Conservation (phyloP, 192 early-diverging fungal species). For the Phycomyces blakesleeanus region DNA sequence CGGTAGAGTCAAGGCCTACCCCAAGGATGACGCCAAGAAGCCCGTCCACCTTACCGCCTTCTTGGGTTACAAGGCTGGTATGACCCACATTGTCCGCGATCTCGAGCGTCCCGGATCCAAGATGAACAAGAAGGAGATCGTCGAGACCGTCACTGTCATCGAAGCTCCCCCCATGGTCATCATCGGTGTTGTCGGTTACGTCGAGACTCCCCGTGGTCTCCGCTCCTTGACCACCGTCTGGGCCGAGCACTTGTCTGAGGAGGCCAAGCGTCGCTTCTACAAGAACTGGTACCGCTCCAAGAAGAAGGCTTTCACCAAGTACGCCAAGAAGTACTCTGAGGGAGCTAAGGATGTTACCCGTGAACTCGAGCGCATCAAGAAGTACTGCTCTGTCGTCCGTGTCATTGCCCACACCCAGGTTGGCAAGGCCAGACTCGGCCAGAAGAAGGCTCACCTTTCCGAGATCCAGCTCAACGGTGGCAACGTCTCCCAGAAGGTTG, state of each 20-base stretch:
- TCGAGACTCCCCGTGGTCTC: slow-evolving; percentile 97
- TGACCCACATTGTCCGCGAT: slow-evolving; percentile 99
- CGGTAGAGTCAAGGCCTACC: slow-evolving; percentile 98
- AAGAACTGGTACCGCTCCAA: slow-evolving; percentile 99
- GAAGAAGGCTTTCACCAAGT: slow-evolving; percentile 99
- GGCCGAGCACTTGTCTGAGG: slow-evolving; percentile 98
- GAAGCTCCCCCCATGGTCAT: slow-evolving; percentile 97
- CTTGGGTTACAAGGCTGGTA: slow-evolving; percentile 99
- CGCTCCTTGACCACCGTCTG: slow-evolving; percentile 98
- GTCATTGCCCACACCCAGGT: slow-evolving; percentile 98
- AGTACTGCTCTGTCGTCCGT: slow-evolving; percentile 98
- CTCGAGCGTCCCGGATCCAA: slow-evolving; percentile 98
- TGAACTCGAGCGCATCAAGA: slow-evolving; percentile 98
- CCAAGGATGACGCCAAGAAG: slow-evolving; percentile 93
- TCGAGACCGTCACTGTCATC: slow-evolving; percentile 97
- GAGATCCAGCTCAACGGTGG: slow-evolving; percentile 99
- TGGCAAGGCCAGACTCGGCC: slow-evolving; percentile 88
- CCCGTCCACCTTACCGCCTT: slow-evolving; percentile 98
- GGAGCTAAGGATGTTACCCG: slow-evolving; percentile 83
- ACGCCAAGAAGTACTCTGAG: slow-evolving; percentile 93
- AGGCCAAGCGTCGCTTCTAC: slow-evolving; percentile 99
- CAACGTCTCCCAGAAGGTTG: slow-evolving; percentile 92
- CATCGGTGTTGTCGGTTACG: slow-evolving; percentile 99
- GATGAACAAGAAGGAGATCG: slow-evolving; percentile 99
- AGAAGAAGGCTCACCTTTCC: slow-evolving; percentile 99